These are phyloP conservation scores for Nitzschia sp. DNA, from an alignment of 108 stramenopile genomes.

Conservation along the genomic window DNA sequence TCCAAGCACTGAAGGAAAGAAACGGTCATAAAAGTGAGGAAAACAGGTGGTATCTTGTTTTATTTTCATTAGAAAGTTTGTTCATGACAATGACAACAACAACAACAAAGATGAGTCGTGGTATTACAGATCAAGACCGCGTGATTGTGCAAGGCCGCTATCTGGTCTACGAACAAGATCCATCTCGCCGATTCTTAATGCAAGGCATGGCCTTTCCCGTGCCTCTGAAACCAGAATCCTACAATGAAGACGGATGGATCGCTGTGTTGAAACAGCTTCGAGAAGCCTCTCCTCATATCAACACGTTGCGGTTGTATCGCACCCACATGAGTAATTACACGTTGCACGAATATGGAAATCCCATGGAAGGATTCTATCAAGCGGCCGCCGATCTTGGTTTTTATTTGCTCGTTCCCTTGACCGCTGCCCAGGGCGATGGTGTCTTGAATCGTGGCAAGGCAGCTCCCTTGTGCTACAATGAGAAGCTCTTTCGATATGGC, in stretches of 20 bases:
- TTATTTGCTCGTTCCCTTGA: slow-evolving; percentile 69
- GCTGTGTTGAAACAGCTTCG: slow-evolving; percentile 55
- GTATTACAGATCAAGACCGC: slow-evolving; percentile 21
- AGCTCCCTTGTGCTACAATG: slow-evolving; percentile 53
- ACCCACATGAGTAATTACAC: slow-evolving; percentile 23
- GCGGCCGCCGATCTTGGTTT: slow-evolving; percentile 57
- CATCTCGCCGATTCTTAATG: slow-evolving; percentile 44
- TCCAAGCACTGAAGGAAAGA: no score
- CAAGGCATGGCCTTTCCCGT: slow-evolving; percentile 70
- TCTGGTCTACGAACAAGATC: slow-evolving; percentile 31
- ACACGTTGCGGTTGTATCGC: slow-evolving; percentile 59
- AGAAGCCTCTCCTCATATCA: slow-evolving; percentile 37
- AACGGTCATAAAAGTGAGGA: no score
- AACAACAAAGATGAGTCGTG: no score
- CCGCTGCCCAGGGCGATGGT: slow-evolving; percentile 39
- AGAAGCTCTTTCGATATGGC: slow-evolving; percentile 49
- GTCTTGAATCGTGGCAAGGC: slow-evolving; percentile 45
- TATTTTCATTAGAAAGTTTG: no score
- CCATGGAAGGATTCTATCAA: slow-evolving; percentile 35
- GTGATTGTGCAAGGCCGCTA: slow-evolving; percentile 48
- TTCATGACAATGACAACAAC: no score
- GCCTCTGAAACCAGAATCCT: slow-evolving; percentile 24
- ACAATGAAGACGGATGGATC: slow-evolving; percentile 55
- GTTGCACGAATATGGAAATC: slow-evolving; percentile 22
- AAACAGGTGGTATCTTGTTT: no score